phyloP scores from a whole-genome alignment of 2,329 filamentous ascomycete genomes.

The Paraphaeosphaeria sporulosa region DNA sequence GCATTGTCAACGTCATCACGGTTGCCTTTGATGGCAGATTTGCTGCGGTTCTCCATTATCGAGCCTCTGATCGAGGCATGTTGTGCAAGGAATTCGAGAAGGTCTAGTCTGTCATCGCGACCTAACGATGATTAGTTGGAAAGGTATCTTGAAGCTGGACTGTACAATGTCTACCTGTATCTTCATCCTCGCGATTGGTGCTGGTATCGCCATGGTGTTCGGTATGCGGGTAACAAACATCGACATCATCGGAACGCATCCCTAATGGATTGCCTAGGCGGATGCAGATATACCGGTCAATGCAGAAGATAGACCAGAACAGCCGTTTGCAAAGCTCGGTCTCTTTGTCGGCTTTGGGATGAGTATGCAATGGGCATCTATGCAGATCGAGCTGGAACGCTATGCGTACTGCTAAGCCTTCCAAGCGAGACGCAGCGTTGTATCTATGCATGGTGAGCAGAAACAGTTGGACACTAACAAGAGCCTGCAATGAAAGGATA shows the following conservation, averaged over 20 bases:
- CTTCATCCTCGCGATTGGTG: neutral
- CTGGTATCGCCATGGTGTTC: conserved; percentile 22
- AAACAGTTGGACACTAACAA: conserved; percentile 34
- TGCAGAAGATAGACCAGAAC: conserved; percentile 35
- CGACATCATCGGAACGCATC: conserved; percentile 28
- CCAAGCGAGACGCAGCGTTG: conserved; percentile 33
- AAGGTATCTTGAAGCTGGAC: neutral
- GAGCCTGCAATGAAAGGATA: conserved; percentile 31
- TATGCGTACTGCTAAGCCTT: conserved; percentile 31
- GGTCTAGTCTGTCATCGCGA: conserved; percentile 27
- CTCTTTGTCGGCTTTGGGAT: conserved; percentile 18
- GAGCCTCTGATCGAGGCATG: conserved; percentile 32
- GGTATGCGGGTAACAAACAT: conserved; percentile 33
- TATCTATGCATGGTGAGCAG: conserved; percentile 34
- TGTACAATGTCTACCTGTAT: conserved; percentile 9
- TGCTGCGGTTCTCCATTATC: conserved; percentile 32
- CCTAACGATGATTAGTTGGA: neutral
- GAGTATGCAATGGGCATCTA: conserved; percentile 23
- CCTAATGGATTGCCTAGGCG: conserved; percentile 30
- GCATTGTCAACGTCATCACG: conserved; percentile 19
- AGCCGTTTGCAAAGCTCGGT: conserved; percentile 31
- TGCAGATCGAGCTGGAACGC: conserved; percentile 30
- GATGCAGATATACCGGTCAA: conserved; percentile 35
- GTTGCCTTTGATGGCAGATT: conserved; percentile 16
- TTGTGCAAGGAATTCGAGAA: conserved; percentile 32